Percentiles rank a stretch among this genome's conserved stretches.
Evolutionary conservation across 192 early-diverging fungal genomes (phyloP).

Genomic region (Phycomyces blakesleeanus): DNA sequence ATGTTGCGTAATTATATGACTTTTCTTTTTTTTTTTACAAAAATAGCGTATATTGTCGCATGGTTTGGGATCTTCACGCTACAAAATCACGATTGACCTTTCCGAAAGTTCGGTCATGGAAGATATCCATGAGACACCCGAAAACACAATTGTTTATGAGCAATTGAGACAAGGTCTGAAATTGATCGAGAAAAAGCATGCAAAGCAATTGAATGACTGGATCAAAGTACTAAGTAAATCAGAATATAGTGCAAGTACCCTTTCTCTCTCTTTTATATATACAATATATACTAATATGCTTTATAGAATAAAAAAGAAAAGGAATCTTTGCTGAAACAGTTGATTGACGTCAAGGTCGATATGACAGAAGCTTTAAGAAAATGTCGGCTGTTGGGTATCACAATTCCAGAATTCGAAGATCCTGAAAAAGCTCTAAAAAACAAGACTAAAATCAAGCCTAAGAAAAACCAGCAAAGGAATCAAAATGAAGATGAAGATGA

Average conservation of each 20-base stretch:
- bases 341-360: constrained; percentile 37
- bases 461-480: constrained; percentile 1
- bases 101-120: constrained; percentile 43
- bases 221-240: constrained; percentile 40
- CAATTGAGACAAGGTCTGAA: constrained; percentile 48
- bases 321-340: constrained; percentile 32
- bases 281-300: background rate
- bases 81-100: constrained; percentile 53
- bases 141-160: constrained; percentile 54
- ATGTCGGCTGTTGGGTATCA: constrained; percentile 37
- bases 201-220: constrained; percentile 46
- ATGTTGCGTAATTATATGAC: background rate
- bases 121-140: constrained; percentile 50
- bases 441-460: constrained; percentile 26
- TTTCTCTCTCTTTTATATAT: too few species aligned
- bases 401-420: too few species aligned
- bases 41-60: constrained; percentile 29
- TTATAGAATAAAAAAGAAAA: constrained; percentile 33
- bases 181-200: constrained; percentile 40
- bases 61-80: constrained; percentile 60
- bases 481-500: constrained; percentile 37
- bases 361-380: constrained; percentile 37
- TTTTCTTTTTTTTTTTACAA: too few species aligned
- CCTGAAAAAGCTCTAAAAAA: too few species aligned
- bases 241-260: constrained; percentile 27